These are phyloP conservation scores for Helicocarpus griseus DNA, from an alignment of 2,329 filamentous ascomycete genomes.

Conservation along the genomic window DNA sequence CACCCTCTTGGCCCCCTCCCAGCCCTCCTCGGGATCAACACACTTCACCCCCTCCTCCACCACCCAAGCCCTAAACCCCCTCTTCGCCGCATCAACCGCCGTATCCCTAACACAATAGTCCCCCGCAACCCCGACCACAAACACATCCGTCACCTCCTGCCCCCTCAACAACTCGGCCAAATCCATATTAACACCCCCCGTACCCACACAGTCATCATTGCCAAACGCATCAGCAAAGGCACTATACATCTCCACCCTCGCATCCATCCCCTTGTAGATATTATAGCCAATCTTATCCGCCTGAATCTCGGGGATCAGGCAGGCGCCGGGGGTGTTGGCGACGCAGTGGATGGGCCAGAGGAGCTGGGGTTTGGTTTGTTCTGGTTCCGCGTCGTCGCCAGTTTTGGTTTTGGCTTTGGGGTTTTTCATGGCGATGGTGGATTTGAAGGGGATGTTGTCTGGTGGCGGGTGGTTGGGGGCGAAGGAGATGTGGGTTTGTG, in stretches of 20 bases:
- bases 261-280: slow-evolving; percentile 68
- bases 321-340: slow-evolving; percentile 60
- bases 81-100: slow-evolving; percentile 63
- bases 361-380: slow-evolving; percentile 55
- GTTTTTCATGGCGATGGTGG: slow-evolving; percentile 50
- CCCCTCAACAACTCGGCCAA: slow-evolving; percentile 50
- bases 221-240: slow-evolving; percentile 76
- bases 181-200: slow-evolving; percentile 41
- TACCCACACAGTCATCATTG: slow-evolving; percentile 28
- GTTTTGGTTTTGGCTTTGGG: slow-evolving; percentile 20
- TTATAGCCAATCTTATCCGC: slow-evolving; percentile 49
- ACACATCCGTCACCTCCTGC: slow-evolving; percentile 63
- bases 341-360: slow-evolving; percentile 93
- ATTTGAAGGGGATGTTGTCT: slow-evolving; percentile 58
- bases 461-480: slow-evolving; percentile 61
- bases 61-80: slow-evolving; percentile 68
- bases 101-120: slow-evolving; percentile 85
- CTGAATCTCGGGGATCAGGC: slow-evolving; percentile 64
- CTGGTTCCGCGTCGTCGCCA: slow-evolving; percentile 49
- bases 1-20: slow-evolving; percentile 46
- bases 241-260: slow-evolving; percentile 82
- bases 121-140: slow-evolving; percentile 72
- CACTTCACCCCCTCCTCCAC: slow-evolving; percentile 69
- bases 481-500: slow-evolving; percentile 75
- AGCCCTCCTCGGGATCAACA: slow-evolving; percentile 51